Conservation (phyloP, 345 rosid genomes). For the Brassica napus region DNA sequence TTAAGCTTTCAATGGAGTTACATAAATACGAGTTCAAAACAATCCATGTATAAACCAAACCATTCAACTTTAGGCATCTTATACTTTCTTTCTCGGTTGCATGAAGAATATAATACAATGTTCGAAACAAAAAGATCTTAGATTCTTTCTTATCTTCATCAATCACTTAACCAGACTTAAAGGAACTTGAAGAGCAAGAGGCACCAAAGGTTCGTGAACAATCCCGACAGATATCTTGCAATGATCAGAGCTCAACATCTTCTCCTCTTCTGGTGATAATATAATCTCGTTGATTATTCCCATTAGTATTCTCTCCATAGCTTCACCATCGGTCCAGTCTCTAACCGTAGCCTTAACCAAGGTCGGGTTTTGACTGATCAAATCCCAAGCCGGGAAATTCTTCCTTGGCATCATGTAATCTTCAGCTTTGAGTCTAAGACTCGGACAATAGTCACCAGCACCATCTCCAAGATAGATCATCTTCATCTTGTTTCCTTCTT, state of each 20-base stretch:
- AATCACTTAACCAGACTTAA: constrained; percentile 26
- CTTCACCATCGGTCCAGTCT: constrained; percentile 78
- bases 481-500: constrained; percentile 50
- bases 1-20: not conserved
- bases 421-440: constrained; percentile 53
- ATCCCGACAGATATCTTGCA: constrained; percentile 34
- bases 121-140: not conserved
- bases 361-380: constrained; percentile 55
- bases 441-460: constrained; percentile 75
- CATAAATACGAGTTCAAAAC: not conserved
- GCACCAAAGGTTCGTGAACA: constrained; percentile 36
- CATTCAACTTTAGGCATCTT: not conserved
- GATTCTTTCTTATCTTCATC: not conserved
- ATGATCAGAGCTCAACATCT: constrained; percentile 26
- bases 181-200: constrained; percentile 31
- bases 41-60: constrained; percentile 4
- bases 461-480: constrained; percentile 93
- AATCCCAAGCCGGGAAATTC: constrained; percentile 73
- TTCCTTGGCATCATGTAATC: constrained; percentile 87
- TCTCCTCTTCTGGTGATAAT: not conserved
- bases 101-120: not conserved
- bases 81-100: not conserved
- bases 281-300: constrained; percentile 21
- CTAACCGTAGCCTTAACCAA: constrained; percentile 63
- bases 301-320: constrained; percentile 36